Evolutionary conservation across 257 asterid species (phyloP), one percentile per base, ranked within the genome.

Genomic region (Solanum chaucha): DNA sequence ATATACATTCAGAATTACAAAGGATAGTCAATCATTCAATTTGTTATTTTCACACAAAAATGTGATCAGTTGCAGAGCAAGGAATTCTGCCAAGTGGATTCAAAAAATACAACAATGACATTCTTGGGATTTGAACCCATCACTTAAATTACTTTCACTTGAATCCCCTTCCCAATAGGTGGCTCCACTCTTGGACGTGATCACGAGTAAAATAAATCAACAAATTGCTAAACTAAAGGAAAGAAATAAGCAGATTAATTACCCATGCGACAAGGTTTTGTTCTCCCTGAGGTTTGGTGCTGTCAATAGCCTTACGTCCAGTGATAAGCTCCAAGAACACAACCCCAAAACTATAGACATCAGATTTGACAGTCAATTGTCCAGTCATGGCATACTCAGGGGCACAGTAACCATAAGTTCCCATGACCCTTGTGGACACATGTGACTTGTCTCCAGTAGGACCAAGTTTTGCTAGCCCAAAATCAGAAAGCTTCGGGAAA

Each of bases 331-430:
- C 99, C 85, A 97, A 91, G 88, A 97, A 94, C 67, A 97, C 98
- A 1, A 97, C 99, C 22, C 99, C 99, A 32, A 97, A 97, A 89
- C 99, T 97, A 88, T 97, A 97, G 84, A 97, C 99, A 46, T 97
- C 99, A 22, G 99, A 97, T 90, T 97, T 97, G 35, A 97, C 99
- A 0, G 99, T 97, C 89, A 97, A 89, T 80, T 97, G 99, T 17
- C 99, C 99, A 1, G 99, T 97, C 99, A 96, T 97, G 58, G 99
- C 99, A 87, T 97, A 97, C 89, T 97, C 99, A 1, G 99, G 99
- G 61, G 99, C 99, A 89, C 99, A 97, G 86, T 97, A 97, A 59
- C 99, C 99, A 15, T 97, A 97, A 34, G 99, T 97, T 83, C 99
- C 99, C 99, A 97, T 97, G 90, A 97, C 99, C 92, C 99, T 90